Evolutionary conservation across 129 eudicot genomes (phyloP).

Genomic region (Chrysanthemum seticuspe): DNA sequence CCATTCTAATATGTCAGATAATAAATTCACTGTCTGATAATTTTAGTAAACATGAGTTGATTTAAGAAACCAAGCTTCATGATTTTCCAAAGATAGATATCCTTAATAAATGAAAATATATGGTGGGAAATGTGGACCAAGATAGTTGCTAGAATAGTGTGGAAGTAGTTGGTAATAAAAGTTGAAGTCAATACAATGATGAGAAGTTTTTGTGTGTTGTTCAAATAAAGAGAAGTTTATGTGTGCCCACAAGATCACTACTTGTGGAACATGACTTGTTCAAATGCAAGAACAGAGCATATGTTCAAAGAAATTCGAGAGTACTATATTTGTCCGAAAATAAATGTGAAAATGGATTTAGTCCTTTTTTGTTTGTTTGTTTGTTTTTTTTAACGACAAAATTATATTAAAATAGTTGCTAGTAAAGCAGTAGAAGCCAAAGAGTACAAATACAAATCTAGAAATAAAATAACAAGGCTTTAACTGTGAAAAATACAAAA

Average conservation of each 20-base stretch:
- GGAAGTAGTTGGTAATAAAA: slow-evolving; percentile 18
- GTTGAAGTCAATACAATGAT: slow-evolving; percentile 25
- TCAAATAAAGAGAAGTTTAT: slow-evolving; percentile 24
- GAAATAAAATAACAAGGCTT: too few relatives aligned
- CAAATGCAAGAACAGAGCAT: slow-evolving; percentile 16
- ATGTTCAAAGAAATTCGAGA: background rate
- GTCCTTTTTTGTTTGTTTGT: too few relatives aligned
- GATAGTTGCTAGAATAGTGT: background rate
- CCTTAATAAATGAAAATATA: background rate
- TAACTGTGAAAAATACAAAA: too few relatives aligned
- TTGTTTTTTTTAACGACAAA: too few relatives aligned
- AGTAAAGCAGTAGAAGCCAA: too few relatives aligned
- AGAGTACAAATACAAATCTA: too few relatives aligned
- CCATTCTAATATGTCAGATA: too few relatives aligned
- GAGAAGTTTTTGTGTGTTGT: slow-evolving; percentile 21
- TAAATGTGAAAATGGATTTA: background rate
- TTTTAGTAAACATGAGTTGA: background rate
- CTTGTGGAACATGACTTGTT: slow-evolving; percentile 25
- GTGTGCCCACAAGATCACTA: slow-evolving; percentile 26
- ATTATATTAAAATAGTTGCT: too few relatives aligned
- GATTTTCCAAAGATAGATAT: background rate
- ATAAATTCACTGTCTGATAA: background rate
- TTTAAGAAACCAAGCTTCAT: background rate
- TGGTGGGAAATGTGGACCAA: background rate
- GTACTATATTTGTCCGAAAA: background rate